Conservation (phyloP, 2,329 filamentous ascomycete species). For the Neofusicoccum laricinum region DNA sequence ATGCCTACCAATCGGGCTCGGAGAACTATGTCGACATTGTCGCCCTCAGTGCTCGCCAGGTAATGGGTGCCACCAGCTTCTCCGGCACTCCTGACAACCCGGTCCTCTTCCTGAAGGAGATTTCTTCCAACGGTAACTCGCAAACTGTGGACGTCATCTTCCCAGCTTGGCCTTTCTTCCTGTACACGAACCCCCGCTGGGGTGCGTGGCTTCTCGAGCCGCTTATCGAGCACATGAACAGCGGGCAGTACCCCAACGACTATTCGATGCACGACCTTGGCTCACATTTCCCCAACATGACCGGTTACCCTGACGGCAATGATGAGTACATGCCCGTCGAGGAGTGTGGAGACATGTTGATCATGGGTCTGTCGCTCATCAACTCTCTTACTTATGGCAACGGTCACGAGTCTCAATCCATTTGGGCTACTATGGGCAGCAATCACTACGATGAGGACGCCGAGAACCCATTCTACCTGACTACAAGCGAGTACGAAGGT, state of each 20-base stretch:
- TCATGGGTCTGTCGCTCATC: slow-evolving; percentile 74
- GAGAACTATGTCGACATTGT: slow-evolving; percentile 75
- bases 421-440: slow-evolving; percentile 52
- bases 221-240: slow-evolving; percentile 75
- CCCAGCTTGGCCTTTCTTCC: slow-evolving; percentile 79
- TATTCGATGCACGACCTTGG: slow-evolving; percentile 79
- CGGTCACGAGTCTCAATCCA: slow-evolving; percentile 54
- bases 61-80: slow-evolving; percentile 74
- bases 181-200: slow-evolving; percentile 81
- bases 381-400: slow-evolving; percentile 68
- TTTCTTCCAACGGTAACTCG: slow-evolving; percentile 79
- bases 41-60: slow-evolving; percentile 74
- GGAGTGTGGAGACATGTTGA: slow-evolving; percentile 78
- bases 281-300: slow-evolving; percentile 71
- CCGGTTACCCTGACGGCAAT: slow-evolving; percentile 66
- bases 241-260: slow-evolving; percentile 78
- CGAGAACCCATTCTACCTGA: slow-evolving; percentile 48
- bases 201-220: slow-evolving; percentile 76
- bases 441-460: slow-evolving; percentile 21
- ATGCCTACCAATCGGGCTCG: slow-evolving; percentile 72
- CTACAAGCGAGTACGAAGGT: slow-evolving; percentile 48
- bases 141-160: slow-evolving; percentile 89
- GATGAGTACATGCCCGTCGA: slow-evolving; percentile 77
- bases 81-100: slow-evolving; percentile 68
- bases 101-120: slow-evolving; percentile 79